phyloP scores from a whole-genome alignment of 192 early-diverging fungal species.

The Mortierella claussenii region DNA sequence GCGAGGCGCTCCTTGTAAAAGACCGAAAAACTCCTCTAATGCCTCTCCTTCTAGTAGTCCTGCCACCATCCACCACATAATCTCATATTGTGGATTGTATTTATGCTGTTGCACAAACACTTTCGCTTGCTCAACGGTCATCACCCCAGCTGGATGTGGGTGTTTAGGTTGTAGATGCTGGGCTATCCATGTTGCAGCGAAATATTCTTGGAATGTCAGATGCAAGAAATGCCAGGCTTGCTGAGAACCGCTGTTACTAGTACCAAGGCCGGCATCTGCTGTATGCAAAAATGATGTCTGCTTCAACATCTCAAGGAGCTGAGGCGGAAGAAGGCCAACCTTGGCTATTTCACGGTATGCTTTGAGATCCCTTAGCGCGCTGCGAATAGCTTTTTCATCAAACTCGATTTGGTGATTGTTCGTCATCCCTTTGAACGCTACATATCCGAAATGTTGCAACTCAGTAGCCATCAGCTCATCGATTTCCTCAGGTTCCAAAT shows the following conservation, averaged over 20 bases:
- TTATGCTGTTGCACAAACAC: constrained; percentile 16
- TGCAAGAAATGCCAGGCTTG: constrained; percentile 19
- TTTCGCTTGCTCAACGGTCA: no score
- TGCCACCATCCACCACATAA: constrained; percentile 43
- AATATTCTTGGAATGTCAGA: constrained; percentile 36
- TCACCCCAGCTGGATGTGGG: neutral
- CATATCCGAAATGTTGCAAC: constrained; percentile 15
- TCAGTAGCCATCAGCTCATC: constrained; percentile 12
- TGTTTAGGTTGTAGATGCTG: neutral
- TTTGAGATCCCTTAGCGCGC: neutral
- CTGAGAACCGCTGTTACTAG: constrained; percentile 4
- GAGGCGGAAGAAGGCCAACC: neutral
- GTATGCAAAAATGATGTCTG: constrained; percentile 33
- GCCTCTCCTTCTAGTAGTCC: constrained; percentile 15
- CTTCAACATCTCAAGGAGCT: neutral
- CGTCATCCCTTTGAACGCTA: constrained; percentile 23
- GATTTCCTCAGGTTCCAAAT: neutral
- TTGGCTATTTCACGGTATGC: no score
- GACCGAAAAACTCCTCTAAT: constrained; percentile 4
- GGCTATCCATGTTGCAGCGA: constrained; percentile 32
- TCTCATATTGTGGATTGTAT: constrained; percentile 27
- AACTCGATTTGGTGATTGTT: constrained; percentile 33
- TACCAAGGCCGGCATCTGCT: constrained; percentile 2
- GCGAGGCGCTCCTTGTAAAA: constrained; percentile 15
- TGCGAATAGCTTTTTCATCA: neutral